These are phyloP conservation scores for Xylariales sp. DNA, from an alignment of 2,329 filamentous ascomycete genomes.

Conservation along the genomic window DNA sequence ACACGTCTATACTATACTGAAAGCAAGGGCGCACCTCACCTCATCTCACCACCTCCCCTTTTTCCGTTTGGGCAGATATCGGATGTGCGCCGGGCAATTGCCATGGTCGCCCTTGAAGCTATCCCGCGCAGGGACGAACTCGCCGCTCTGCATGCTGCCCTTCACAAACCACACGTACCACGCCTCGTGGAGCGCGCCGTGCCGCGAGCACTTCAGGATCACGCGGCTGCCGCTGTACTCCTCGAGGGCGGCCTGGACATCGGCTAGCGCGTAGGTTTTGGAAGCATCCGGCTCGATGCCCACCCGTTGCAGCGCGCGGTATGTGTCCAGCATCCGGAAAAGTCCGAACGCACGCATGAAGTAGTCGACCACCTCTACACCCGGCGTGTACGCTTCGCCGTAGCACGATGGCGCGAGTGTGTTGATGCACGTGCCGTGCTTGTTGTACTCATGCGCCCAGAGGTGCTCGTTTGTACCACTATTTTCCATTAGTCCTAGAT, in stretches of 20 bases:
- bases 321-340: slow-evolving; percentile 58
- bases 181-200: slow-evolving; percentile 60
- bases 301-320: slow-evolving; percentile 52
- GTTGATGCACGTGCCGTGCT: slow-evolving; percentile 78
- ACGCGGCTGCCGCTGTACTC: slow-evolving; percentile 58
- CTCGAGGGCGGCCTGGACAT: slow-evolving; percentile 57
- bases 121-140: slow-evolving; percentile 58
- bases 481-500: slow-evolving; percentile 15
- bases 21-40: not conserved
- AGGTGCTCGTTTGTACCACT: slow-evolving; percentile 59
- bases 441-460: slow-evolving; percentile 79
- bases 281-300: slow-evolving; percentile 53
- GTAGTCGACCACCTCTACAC: slow-evolving; percentile 60
- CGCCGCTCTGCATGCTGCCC: slow-evolving; percentile 62
- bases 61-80: slow-evolving; percentile 55
- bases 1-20: not conserved
- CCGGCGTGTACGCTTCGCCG: slow-evolving; percentile 59
- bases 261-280: slow-evolving; percentile 56
- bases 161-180: slow-evolving; percentile 66
- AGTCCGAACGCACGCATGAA: slow-evolving; percentile 56
- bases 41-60: slow-evolving; percentile 7
- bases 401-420: slow-evolving; percentile 76
- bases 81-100: slow-evolving; percentile 55
- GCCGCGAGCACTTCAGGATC: slow-evolving; percentile 57
- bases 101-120: slow-evolving; percentile 54